A percentile compares a stretch with the other conserved stretches of the same genome.
phyloP scores from a whole-genome alignment of 257 asterid species.

The Salvia rosmarinus region DNA sequence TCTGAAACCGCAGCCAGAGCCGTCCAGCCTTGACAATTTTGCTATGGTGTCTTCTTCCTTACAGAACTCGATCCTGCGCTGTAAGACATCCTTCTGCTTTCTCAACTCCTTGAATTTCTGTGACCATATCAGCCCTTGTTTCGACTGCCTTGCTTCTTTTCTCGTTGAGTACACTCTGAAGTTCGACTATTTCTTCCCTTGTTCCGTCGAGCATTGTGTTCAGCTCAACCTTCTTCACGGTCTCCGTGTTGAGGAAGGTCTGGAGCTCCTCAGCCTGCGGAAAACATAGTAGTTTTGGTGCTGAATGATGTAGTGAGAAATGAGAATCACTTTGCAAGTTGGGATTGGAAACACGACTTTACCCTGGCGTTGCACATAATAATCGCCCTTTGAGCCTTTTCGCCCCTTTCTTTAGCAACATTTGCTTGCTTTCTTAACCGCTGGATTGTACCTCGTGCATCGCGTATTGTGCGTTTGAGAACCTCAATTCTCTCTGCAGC shows the following conservation, averaged over 20 bases:
- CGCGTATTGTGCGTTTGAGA: slow-evolving; percentile 41
- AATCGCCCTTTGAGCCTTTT: slow-evolving; percentile 60
- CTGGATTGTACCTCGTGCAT: slow-evolving; percentile 44
- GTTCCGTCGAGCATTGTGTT: slow-evolving; percentile 44
- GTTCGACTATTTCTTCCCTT: slow-evolving; percentile 50
- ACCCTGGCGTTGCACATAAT: slow-evolving; percentile 55
- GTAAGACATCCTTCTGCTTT: slow-evolving; percentile 53
- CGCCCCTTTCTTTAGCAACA: slow-evolving; percentile 42
- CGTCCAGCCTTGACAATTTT: slow-evolving; percentile 36
- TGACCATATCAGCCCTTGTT: slow-evolving; percentile 50
- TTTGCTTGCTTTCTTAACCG: slow-evolving; percentile 43
- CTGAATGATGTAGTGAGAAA: slow-evolving; percentile 6
- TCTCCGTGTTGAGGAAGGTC: slow-evolving; percentile 41
- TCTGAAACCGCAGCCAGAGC: slow-evolving; percentile 44
- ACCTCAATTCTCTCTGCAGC: slow-evolving; percentile 43
- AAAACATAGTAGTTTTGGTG: not conserved
- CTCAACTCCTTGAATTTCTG: slow-evolving; percentile 59
- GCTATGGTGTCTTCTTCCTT: slow-evolving; percentile 61
- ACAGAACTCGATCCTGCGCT: slow-evolving; percentile 68
- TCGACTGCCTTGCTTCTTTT: slow-evolving; percentile 49
- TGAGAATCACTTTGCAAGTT: not conserved
- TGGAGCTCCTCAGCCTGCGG: slow-evolving; percentile 58
- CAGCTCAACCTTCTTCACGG: slow-evolving; percentile 39
- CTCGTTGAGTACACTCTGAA: slow-evolving; percentile 51
- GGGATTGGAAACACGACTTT: slow-evolving; percentile 19